Percentiles rank a stretch among this genome's conserved stretches.
Conservation (phyloP, 2,329 filamentous ascomycete species). For the Triangularia setosa region DNA sequence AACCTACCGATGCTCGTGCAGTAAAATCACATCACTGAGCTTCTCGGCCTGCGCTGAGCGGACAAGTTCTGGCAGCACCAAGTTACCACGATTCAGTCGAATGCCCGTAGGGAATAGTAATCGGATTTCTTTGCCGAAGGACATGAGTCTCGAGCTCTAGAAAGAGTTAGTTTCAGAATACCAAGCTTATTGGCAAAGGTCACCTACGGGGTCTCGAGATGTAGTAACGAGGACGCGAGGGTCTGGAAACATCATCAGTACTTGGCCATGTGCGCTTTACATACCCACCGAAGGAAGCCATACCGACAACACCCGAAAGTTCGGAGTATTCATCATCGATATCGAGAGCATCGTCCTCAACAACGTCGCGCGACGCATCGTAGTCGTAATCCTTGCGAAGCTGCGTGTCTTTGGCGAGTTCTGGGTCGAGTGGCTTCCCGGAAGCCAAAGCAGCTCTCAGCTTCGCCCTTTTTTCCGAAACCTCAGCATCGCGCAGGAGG, state of each 20-base stretch:
- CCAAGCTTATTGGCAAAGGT: not conserved
- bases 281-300: slow-evolving; percentile 49
- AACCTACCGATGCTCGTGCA: slow-evolving; percentile 85
- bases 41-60: slow-evolving; percentile 75
- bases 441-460: slow-evolving; percentile 82
- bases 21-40: slow-evolving; percentile 77
- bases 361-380: slow-evolving; percentile 76
- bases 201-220: slow-evolving; percentile 70
- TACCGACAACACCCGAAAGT: slow-evolving; percentile 72
- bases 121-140: slow-evolving; percentile 77
- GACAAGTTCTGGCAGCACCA: slow-evolving; percentile 82
- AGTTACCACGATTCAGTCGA: slow-evolving; percentile 77
- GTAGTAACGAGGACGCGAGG: slow-evolving; percentile 84
- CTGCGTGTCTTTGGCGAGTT: slow-evolving; percentile 79
- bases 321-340: slow-evolving; percentile 88
- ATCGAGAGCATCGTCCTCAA: slow-evolving; percentile 64
- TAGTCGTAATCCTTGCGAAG: slow-evolving; percentile 88
- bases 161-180: not conserved
- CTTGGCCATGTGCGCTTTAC: not conserved
- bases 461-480: slow-evolving; percentile 84
- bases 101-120: slow-evolving; percentile 27
- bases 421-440: slow-evolving; percentile 77
- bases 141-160: slow-evolving; percentile 62
- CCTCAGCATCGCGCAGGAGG: slow-evolving; percentile 84
- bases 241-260: slow-evolving; percentile 6